A percentile compares a stretch with the other conserved stretches of the same genome.
Evolutionary conservation across 192 early-diverging fungal species (phyloP).

Genomic region (Podila epigama): DNA sequence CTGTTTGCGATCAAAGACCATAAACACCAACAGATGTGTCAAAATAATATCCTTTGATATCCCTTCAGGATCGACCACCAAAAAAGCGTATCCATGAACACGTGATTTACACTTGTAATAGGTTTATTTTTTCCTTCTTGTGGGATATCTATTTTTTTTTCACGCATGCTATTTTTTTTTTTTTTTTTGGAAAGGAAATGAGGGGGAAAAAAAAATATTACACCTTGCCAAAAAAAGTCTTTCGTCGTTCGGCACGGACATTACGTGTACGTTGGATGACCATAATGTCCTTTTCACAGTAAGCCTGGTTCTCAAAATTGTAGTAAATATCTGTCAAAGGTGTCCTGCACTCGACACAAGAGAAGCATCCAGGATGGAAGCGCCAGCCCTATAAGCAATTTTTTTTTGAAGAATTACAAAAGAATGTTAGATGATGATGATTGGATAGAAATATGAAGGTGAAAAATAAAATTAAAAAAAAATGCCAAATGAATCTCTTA

Average conservation of each 20-base stretch:
- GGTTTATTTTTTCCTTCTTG: background rate
- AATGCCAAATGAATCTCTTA: background rate
- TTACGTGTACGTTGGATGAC: constrained; percentile 66
- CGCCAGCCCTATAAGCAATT: constrained; percentile 62
- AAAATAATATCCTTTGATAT: too few species aligned
- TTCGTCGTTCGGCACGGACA: constrained; percentile 66
- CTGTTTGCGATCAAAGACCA: too few species aligned
- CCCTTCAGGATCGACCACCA: too few species aligned
- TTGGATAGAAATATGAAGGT: background rate
- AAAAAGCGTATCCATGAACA: too few species aligned
- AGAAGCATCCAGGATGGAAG: constrained; percentile 91
- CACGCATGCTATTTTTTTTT: background rate
- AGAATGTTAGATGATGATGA: background rate
- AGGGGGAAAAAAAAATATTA: constrained; percentile 9
- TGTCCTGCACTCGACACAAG: constrained; percentile 68
- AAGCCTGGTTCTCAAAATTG: constrained; percentile 68
- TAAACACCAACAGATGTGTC: too few species aligned
- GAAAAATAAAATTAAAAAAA: background rate
- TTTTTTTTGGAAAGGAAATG: background rate
- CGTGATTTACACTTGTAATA: too few species aligned
- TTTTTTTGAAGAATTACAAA: background rate
- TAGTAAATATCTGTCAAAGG: constrained; percentile 76
- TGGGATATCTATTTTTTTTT: too few species aligned
- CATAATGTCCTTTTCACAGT: constrained; percentile 77
- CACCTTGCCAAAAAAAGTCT: constrained; percentile 62